Evolutionary conservation across 106 monocot genomes (phyloP).

Genomic region (Dactylorhiza incarnata): DNA sequence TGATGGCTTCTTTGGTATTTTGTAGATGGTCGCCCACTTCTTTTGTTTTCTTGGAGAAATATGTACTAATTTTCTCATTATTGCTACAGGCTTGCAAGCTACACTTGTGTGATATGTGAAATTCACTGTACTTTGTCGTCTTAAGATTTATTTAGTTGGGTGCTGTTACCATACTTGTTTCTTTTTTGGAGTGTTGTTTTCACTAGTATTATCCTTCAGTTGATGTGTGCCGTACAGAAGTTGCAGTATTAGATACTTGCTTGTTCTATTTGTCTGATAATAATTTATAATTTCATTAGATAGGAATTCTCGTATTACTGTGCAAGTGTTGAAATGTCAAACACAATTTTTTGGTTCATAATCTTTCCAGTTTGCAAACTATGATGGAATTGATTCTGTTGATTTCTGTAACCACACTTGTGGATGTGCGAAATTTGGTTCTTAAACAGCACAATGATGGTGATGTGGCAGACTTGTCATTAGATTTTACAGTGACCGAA

Average conservation of each 20-base stretch:
- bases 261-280: neutral
- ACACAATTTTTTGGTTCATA: neutral
- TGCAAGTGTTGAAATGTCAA: neutral
- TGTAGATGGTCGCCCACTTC: neutral
- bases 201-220: neutral
- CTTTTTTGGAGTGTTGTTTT: neutral
- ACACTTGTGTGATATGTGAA: neutral
- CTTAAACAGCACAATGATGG: constrained; percentile 70
- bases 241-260: neutral
- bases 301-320: too few relatives aligned
- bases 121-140: neutral
- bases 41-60: neutral
- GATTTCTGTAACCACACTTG: neutral
- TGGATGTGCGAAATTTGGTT: neutral
- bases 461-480: constrained; percentile 63
- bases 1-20: neutral
- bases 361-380: neutral
- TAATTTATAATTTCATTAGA: too few relatives aligned
- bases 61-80: neutral
- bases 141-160: neutral
- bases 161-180: neutral
- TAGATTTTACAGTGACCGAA: constrained; percentile 94
- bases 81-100: neutral
- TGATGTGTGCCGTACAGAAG: neutral
- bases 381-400: neutral